These are phyloP conservation scores for Ganoderma leucocontextum DNA, from an alignment of 1,284 basidiomycete species.

Conservation along the genomic window DNA sequence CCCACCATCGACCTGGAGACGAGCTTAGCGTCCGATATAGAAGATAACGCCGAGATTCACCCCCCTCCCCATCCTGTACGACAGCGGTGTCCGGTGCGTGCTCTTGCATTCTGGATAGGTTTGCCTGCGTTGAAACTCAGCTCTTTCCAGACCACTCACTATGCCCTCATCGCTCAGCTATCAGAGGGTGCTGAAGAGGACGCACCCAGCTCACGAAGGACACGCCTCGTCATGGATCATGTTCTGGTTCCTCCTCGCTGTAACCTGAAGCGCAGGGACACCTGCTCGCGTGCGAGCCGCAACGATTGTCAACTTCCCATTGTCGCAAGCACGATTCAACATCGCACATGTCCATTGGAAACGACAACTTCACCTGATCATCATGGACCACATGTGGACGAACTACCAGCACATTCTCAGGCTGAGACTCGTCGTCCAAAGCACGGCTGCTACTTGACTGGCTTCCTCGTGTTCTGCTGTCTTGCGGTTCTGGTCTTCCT, in stretches of 20 bases:
- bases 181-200: background rate
- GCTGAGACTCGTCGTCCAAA: background rate
- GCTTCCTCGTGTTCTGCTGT: background rate
- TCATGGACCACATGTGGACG: background rate
- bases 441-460: background rate
- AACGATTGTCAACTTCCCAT: background rate
- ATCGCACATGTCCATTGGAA: background rate
- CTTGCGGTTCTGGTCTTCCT: background rate
- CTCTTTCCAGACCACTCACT: background rate
- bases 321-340: background rate
- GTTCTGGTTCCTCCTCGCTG: background rate
- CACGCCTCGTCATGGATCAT: background rate
- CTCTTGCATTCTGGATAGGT: background rate
- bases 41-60: background rate
- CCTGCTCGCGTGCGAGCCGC: background rate
- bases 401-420: background rate
- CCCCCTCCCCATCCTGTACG: background rate
- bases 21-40: background rate
- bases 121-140: background rate
- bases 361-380: background rate
- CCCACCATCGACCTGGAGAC: background rate
- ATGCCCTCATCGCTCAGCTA: background rate
- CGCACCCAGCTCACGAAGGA: background rate
- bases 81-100: background rate
- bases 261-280: background rate